Evolutionary conservation across 768 basidiomycete species (phyloP), one percentile per base, ranked within the genome.

Genomic region (Russula brevipes): DNA sequence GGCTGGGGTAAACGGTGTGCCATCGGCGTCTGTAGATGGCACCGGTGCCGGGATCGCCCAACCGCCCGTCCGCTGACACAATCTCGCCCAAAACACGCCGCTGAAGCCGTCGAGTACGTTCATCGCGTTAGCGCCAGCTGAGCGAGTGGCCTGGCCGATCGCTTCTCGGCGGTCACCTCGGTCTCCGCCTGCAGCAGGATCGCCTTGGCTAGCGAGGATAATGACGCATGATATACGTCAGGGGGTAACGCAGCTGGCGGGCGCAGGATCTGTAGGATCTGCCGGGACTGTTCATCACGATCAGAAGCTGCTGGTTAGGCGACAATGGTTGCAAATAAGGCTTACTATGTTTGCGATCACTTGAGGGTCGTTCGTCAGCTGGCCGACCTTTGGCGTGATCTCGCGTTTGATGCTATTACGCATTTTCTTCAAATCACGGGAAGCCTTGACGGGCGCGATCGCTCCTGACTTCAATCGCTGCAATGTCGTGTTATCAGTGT

Each of bases 181-280:
- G 87, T 89, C 76, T 97, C 94, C 17, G 94, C 94, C 76, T 98
- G 96, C 39, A 90, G 80, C 49, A 98, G 80, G 64, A 98, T 86
- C 17, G 85, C 79, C 72, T 98, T 98, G 52, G 92, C 79, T 45
- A 98, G 82, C n/a, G 94, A 88, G 24, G 91, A 94, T 50, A 95
- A 82, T 24, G 88, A 80, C 54, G 92, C 90, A 52, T 79, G 73
- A 72, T 94, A 95, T 57, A 89, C 76, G n/a, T 72, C 67, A 42
- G 67, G 65, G 12, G 73, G 71, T 59, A 71, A 67, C 0, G 66
- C 68, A 19, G 70, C 69, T 12, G 69, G 63, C 11, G 79, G 75
- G 31, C 68, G 63, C 49, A 84, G 67, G 35, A 82, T 70, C n/a
- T 76, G 74, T 47, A 79, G 68, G 30, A 84, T 75, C 66, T 81